Evolutionary conservation across 2,329 filamentous ascomycete species (phyloP), one percentile per base, ranked within the genome.

Genomic region (Diaporthe sp.): DNA sequence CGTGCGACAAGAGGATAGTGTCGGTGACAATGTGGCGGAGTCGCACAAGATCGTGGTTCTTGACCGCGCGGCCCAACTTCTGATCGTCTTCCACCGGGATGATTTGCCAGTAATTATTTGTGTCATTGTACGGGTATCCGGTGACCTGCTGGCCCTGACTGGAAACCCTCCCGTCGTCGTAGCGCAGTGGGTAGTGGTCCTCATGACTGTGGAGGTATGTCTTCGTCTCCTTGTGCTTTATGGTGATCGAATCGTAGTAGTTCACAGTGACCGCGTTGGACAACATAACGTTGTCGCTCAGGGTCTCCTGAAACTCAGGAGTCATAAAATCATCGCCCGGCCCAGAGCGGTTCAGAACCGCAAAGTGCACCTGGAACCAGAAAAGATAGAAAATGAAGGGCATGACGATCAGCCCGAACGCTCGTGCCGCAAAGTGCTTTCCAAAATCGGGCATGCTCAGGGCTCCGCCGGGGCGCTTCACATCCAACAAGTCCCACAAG

Each of bases 321-420:
- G 94, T 95, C 97, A 99, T 99, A 87, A 99, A 99, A 82, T 98
- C 96, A 82, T 99, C 97, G 72, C 97, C 97, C 60, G 97, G 96
- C 49, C 97, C 97, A 71, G 97, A 98, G 76, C 93, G 91, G 79
- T 87, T 93, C 77, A 99, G 90, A 80, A 99, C 95, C 60, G 95
- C 90, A 84, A 99, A 99, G 87, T 99, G 97, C 42, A 99, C 96
- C 89, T 99, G 97, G 92, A 99, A 99, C 97, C 97, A 99, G 90
- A 99, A 98, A 62, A 99, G 91, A 85, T 99, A 99, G 86, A 99
- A 97, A 82, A 98, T 89, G 89, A 99, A 98, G 19, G 97, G 97
- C 79, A 98, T 91, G 79, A 98, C 84, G 80, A 98, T 95, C 74
- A 99, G 88, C 19, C 94, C 96, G 78, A 97, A 88, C n/a, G 93